Conservation (phyloP, 257 asterid genomes). For the Linderniella brevidens region DNA sequence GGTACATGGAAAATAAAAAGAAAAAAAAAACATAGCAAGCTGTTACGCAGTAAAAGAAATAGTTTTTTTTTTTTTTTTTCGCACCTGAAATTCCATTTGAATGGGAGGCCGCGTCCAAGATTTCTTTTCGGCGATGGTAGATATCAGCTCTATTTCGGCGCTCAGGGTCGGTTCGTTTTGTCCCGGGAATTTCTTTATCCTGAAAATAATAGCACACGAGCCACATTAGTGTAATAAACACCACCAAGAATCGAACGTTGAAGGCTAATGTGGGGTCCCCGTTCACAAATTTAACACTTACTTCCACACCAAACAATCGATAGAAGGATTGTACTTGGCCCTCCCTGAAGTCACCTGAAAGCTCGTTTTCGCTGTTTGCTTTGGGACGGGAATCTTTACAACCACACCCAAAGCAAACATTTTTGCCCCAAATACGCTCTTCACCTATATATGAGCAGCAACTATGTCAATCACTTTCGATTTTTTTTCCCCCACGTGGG, state of each 20-base stretch:
- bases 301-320: slow-evolving; percentile 98
- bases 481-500: too few species aligned
- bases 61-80: too few species aligned
- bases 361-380: slow-evolving; percentile 95
- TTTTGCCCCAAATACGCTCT: slow-evolving; percentile 98
- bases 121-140: slow-evolving; percentile 90
- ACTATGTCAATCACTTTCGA: too few species aligned
- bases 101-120: slow-evolving; percentile 99
- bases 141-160: slow-evolving; percentile 94
- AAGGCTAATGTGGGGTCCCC: too few species aligned
- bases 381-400: slow-evolving; percentile 95
- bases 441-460: slow-evolving; percentile 35
- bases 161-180: slow-evolving; percentile 98
- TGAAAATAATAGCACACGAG: slow-evolving; percentile 24
- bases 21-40: too few species aligned
- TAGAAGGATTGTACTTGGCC: slow-evolving; percentile 92
- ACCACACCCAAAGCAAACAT: slow-evolving; percentile 99
- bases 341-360: slow-evolving; percentile 98
- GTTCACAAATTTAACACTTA: too few species aligned
- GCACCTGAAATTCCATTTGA: slow-evolving; percentile 99
- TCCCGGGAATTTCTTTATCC: slow-evolving; percentile 97
- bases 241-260: too few species aligned
- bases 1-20: too few species aligned
- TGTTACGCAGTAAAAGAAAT: too few species aligned
- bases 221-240: neutral